Conservation (phyloP, 176 grass and related monocot genomes). For the Saccharum officinarum region DNA sequence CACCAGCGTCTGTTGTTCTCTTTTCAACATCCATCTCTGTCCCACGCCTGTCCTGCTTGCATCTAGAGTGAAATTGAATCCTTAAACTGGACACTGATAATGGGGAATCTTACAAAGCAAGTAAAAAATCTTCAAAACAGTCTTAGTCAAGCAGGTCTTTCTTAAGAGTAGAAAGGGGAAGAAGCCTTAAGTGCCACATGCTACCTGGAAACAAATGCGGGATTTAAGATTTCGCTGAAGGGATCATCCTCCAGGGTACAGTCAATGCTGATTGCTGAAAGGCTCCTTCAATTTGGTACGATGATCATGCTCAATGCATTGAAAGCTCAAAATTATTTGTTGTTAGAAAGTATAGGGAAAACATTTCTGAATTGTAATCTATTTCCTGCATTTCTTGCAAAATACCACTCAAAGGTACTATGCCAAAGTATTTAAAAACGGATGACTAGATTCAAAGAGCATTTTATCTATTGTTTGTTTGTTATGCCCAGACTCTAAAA, state of each 20-base stretch:
- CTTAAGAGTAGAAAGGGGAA: background rate
- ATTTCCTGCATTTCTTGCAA: background rate
- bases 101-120: too few relatives aligned
- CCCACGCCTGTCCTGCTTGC: too few relatives aligned
- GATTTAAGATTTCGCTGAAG: background rate
- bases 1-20: background rate
- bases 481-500: too few relatives aligned
- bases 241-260: background rate
- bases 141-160: background rate
- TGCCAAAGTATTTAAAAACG: background rate
- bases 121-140: background rate
- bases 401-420: background rate
- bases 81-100: too few relatives aligned
- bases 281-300: background rate
- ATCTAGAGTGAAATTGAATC: too few relatives aligned
- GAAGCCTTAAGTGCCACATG: background rate
- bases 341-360: background rate
- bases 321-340: background rate
- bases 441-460: too few relatives aligned
- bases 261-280: background rate
- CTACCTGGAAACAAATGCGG: background rate
- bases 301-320: background rate
- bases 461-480: too few relatives aligned
- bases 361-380: background rate
- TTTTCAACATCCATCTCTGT: too few relatives aligned